A percentile compares a stretch with the other conserved stretches of the same genome.
phyloP scores from a whole-genome alignment of 495 filamentous ascomycete genomes.

The Tuber aestivum region DNA sequence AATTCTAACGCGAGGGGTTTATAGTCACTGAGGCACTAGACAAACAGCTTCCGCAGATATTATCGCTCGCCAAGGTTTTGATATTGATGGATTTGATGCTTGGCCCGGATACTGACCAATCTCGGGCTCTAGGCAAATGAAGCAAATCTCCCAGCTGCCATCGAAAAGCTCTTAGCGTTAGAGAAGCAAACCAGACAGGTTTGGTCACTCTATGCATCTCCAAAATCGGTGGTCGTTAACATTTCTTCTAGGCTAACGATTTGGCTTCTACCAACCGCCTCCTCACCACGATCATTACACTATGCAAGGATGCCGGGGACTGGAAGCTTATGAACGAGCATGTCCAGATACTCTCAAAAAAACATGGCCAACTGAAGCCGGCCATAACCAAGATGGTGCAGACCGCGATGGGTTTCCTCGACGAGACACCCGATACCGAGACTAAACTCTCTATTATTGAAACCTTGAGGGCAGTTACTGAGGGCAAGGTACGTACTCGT shows the following conservation, averaged over 20 bases:
- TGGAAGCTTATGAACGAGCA: slow-evolving; percentile 95
- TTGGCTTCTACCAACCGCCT: slow-evolving; percentile 87
- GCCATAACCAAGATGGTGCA: slow-evolving; percentile 99
- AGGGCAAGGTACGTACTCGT: slow-evolving; percentile 68
- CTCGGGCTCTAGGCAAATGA: slow-evolving; percentile 42
- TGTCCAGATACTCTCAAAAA: slow-evolving; percentile 91
- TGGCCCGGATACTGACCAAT: slow-evolving; percentile 16
- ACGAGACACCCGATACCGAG: slow-evolving; percentile 64
- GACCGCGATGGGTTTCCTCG: slow-evolving; percentile 84
- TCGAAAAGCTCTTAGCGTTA: slow-evolving; percentile 83
- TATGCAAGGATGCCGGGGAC: slow-evolving; percentile 86
- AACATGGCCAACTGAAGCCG: slow-evolving; percentile 99
- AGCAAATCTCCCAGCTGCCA: slow-evolving; percentile 73
- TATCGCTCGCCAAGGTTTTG: slow-evolving; percentile 76
- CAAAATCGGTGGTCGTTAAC: slow-evolving; percentile 26
- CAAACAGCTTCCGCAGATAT: slow-evolving; percentile 78
- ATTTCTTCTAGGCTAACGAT: slow-evolving; percentile 67
- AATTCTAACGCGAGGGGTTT: slow-evolving; percentile 7
- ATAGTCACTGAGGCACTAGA: slow-evolving; percentile 78
- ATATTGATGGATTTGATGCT: slow-evolving; percentile 25
- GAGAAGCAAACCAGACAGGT: slow-evolving; percentile 98
- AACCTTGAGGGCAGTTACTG: slow-evolving; percentile 89
- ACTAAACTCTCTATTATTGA: slow-evolving; percentile 90
- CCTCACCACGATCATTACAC: slow-evolving; percentile 78
- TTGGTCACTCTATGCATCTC: slow-evolving; percentile 10